These are phyloP conservation scores for Mycena venus DNA, from an alignment of 768 basidiomycete species.

Conservation along the genomic window DNA sequence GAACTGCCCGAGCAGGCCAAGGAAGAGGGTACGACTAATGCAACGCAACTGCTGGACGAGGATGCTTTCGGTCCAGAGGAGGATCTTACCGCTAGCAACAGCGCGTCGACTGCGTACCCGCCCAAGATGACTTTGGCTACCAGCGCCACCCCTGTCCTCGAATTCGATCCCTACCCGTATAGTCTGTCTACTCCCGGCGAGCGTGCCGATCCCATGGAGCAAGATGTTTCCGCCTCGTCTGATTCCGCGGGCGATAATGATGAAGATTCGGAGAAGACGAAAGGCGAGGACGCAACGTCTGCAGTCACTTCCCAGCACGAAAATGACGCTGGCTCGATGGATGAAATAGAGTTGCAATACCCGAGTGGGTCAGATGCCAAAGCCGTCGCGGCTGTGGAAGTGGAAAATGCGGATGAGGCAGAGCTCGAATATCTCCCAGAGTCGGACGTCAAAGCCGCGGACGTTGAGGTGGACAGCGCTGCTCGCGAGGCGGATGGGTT, in stretches of 20 bases:
- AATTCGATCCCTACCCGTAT: conserved; percentile 61
- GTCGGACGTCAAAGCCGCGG: not conserved
- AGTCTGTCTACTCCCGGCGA: conserved; percentile 59
- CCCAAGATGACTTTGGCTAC: conserved; percentile 37
- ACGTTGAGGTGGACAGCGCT: not conserved
- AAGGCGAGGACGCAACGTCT: conserved; percentile 12
- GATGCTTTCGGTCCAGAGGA: not conserved
- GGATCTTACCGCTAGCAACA: not conserved
- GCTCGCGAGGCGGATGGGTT: not conserved
- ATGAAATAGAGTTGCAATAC: conserved; percentile 15
- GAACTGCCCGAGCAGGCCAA: not conserved
- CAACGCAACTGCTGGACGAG: not conserved
- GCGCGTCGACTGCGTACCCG: not conserved
- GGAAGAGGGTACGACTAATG: not conserved
- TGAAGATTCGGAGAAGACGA: conserved; percentile 18
- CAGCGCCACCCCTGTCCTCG: conserved; percentile 47
- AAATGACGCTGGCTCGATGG: not conserved
- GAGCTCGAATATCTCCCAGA: not conserved
- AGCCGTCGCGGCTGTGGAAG: not conserved
- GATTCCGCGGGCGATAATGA: not conserved
- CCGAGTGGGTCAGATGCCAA: not conserved
- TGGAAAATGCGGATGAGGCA: not conserved
- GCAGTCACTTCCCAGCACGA: conserved; percentile 14
- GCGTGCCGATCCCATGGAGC: conserved; percentile 26
- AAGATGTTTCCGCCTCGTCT: not conserved